A percentile compares a stretch with the other conserved stretches of the same genome.
phyloP scores from a whole-genome alignment of 176 grass and related monocot species.

The Leersia perrieri region DNA sequence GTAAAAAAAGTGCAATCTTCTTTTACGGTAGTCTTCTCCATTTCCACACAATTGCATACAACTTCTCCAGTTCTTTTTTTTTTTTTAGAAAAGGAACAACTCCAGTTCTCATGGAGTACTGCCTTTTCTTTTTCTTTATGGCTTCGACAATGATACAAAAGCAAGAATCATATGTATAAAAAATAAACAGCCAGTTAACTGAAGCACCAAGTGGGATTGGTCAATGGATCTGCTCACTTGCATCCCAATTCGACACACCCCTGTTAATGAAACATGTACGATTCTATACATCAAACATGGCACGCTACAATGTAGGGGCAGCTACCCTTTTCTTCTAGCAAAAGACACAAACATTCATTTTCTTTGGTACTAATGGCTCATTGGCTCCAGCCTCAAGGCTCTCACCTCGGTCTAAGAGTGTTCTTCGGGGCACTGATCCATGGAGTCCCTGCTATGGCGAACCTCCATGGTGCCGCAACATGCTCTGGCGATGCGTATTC shows the following conservation, averaged over 20 bases:
- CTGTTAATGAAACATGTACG: background rate
- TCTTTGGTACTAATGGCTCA: background rate
- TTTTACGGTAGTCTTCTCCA: too few relatives aligned
- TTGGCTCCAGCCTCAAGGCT: background rate
- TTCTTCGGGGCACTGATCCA: constrained; percentile 90
- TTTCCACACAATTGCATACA: too few relatives aligned
- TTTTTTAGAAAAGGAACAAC: too few relatives aligned
- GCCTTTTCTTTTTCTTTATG: too few relatives aligned
- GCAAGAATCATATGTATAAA: background rate
- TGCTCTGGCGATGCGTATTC: constrained; percentile 77
- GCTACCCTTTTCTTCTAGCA: background rate
- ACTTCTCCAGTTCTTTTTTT: too few relatives aligned
- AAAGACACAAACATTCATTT: background rate
- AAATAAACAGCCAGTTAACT: too few relatives aligned
- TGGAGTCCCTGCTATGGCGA: constrained; percentile 63
- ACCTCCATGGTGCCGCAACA: constrained; percentile 67
- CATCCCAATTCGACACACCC: background rate
- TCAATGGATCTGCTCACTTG: background rate
- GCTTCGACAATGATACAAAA: too few relatives aligned
- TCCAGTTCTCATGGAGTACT: too few relatives aligned
- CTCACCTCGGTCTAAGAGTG: constrained; percentile 48
- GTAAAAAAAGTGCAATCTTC: too few relatives aligned
- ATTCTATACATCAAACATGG: background rate
- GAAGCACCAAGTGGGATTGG: background rate
- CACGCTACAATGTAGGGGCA: background rate